Evolutionary conservation across 2,329 filamentous ascomycete species (phyloP), one percentile per base, ranked within the genome.

Genomic region (Phoma sp.): DNA sequence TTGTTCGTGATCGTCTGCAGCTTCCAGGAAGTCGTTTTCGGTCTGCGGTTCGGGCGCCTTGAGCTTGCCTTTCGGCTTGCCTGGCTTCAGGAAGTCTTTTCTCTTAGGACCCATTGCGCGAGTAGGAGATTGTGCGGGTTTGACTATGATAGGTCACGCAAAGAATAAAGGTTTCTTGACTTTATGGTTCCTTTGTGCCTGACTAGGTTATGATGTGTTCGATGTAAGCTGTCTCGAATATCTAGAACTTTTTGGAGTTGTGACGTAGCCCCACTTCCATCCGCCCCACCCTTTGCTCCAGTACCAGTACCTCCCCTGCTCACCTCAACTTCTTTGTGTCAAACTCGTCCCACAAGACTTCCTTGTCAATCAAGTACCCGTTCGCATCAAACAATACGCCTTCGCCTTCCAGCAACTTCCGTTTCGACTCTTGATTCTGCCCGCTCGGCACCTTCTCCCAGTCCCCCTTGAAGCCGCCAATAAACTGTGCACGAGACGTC

Each of bases 391-490:
- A 85, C 60, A 74, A 76, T 9, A 91, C 85, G 1, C 88, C 89
- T 73, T 91, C 89, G 1, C 76, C 78, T 56, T 79, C 78, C 58
- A 92, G 72, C 48, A 91, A 68, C 58, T 74, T 72, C 68, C 84
- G 81, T 80, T 91, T 91, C 75, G 87, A 86, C 31, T 82, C 81
- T 55, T 88, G 80, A 43, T 86, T 86, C 54, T 84, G 82, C 1
- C 85, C 85, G 63, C 86, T 83, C 0, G 85, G 87, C 33, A 83
- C 80, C 50, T 81, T 81, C 3, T 85, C 82, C 80, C 85, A 87
- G 61, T 85, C 82, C 2, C 88, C 88, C 74, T 87, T 86, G 78
- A 90, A 91, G 0, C 88, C 88, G 37, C 89, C 89, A 21, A 92
- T 69, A 19, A 75, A 75, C 71, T 74, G 41, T 41, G 9, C 12